Evolutionary conservation across 2,329 filamentous ascomycete genomes (phyloP).

Genomic region (Hypomyces perniciosus): DNA sequence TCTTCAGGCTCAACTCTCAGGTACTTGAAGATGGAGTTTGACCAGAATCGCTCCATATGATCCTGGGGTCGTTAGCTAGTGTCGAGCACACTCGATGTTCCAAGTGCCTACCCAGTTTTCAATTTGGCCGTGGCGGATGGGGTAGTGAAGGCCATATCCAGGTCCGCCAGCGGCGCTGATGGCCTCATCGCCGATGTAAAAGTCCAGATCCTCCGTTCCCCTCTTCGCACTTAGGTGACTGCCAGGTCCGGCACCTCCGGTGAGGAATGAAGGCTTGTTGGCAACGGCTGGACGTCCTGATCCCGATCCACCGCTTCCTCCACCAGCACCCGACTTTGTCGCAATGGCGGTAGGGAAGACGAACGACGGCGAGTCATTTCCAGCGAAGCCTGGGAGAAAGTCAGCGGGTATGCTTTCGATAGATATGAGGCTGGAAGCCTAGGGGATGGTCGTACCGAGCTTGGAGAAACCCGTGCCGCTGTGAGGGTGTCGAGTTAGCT

Average conservation of each 20-base stretch:
- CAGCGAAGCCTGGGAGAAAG: conserved; percentile 72
- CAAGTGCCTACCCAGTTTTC: conserved; percentile 79
- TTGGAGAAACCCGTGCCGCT: conserved; percentile 99
- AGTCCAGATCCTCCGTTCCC: conserved; percentile 95
- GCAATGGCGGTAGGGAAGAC: conserved; percentile 99
- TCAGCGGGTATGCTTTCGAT: conserved; percentile 20
- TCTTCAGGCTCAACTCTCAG: conserved; percentile 96
- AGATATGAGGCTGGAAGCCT: conserved; percentile 8
- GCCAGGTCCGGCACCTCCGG: conserved; percentile 75
- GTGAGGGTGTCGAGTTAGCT: conserved; percentile 29
- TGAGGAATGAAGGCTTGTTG: conserved; percentile 93
- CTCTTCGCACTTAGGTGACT: conserved; percentile 86
- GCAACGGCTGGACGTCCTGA: conserved; percentile 84
- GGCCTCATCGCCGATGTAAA: conserved; percentile 97
- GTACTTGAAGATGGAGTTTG: conserved; percentile 99
- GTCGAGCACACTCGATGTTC: background rate
- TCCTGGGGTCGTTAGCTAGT: conserved; percentile 52
- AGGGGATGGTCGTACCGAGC: conserved; percentile 61
- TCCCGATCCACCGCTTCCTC: conserved; percentile 62
- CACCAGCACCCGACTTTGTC: conserved; percentile 73
- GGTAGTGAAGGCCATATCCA: conserved; percentile 94
- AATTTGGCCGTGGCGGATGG: conserved; percentile 95
- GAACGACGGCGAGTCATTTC: conserved; percentile 98
- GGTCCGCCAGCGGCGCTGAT: conserved; percentile 77
- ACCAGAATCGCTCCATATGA: conserved; percentile 99